Evolutionary conservation across 1,139 yeast genomes (phyloP).

Genomic region (Geotrichum candidum): DNA sequence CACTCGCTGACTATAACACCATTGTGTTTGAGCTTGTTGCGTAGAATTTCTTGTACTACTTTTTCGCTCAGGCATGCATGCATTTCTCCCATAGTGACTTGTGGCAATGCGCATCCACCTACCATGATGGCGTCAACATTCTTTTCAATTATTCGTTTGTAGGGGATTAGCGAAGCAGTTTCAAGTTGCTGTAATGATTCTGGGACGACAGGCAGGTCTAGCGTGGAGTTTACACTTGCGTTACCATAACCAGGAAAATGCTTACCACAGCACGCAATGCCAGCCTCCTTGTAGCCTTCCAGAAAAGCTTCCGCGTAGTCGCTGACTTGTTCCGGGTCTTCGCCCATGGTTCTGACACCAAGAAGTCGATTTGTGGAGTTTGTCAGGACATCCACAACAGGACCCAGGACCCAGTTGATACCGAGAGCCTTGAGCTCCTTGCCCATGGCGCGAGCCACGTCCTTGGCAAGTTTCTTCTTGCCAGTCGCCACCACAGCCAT

Average conservation of each 20-base stretch:
- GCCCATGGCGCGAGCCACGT: constrained; percentile 53
- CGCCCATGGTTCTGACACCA: constrained; percentile 59
- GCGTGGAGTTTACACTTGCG: constrained; percentile 52
- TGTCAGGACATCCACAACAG: constrained; percentile 57
- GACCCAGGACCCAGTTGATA: constrained; percentile 53
- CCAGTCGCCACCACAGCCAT: constrained; percentile 61
- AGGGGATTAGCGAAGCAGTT: constrained; percentile 50
- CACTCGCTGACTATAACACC: constrained; percentile 63
- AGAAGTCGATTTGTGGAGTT: constrained; percentile 52
- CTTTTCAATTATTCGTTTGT: constrained; percentile 45
- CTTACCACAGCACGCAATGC: constrained; percentile 52
- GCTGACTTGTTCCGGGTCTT: constrained; percentile 54
- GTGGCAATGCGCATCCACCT: constrained; percentile 63
- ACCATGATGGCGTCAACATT: constrained; percentile 53
- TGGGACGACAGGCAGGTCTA: constrained; percentile 55
- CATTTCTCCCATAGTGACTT: constrained; percentile 53
- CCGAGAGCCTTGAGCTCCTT: constrained; percentile 51
- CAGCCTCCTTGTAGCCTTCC: constrained; percentile 51
- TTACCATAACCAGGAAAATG: constrained; percentile 67
- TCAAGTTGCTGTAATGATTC: constrained; percentile 53
- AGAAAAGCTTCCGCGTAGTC: constrained; percentile 52
- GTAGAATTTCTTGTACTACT: constrained; percentile 47
- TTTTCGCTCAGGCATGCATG: constrained; percentile 60
- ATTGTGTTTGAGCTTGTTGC: constrained; percentile 49
- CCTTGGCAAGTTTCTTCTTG: constrained; percentile 46